Evolutionary conservation across 2,329 filamentous ascomycete species (phyloP), one percentile per base, ranked within the genome.

Genomic region (Pestalotiopsis sp.): DNA sequence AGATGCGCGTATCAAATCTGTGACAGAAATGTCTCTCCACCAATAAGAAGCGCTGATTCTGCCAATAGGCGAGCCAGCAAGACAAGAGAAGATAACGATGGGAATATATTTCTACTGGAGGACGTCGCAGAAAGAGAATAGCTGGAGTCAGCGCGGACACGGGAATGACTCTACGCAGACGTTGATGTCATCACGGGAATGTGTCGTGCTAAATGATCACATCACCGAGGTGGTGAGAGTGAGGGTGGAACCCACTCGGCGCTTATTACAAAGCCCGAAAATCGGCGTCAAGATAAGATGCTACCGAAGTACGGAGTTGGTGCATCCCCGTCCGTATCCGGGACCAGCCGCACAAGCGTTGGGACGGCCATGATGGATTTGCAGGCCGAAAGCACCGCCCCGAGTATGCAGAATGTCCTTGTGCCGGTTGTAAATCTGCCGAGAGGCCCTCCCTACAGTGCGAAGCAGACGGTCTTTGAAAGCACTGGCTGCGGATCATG

Each of bases 1-100:
- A 20, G 45, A 36, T 39, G n/a, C 36, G 25, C 31, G 59, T 62
- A 23, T 62, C 36, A 62, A 39, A 31, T 62, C 59, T 62, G 59
- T 62, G 31, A 62, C 59, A 39, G 59, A 62, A 20, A n/a, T 17
- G n/a, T 20, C 31, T 20, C n/a, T 62, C 59, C 59, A 62, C 59
- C 27, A 62, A 62, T 62, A 17, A 62, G 59, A 62, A 20, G 31
- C 31, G 17, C 27, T 12, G 17, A n/a, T 11, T 39, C 3, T 20
- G 17, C 59, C 36, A 20, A 20, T 4, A 27, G 12, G n/a, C 31
- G 13, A 17, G 5, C 23, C 23, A 13, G 9, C 14, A 59, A 17
- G 20, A 13, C 27, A 31, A 36, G 31, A 9, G 31, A 36, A 36
- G 31, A 36, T n/a, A 20, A 52, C 14, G 45, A 17, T 11, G 45